These are phyloP conservation scores for Retiboletus flavoniger DNA, from an alignment of 1,284 basidiomycete species.

Conservation along the genomic window DNA sequence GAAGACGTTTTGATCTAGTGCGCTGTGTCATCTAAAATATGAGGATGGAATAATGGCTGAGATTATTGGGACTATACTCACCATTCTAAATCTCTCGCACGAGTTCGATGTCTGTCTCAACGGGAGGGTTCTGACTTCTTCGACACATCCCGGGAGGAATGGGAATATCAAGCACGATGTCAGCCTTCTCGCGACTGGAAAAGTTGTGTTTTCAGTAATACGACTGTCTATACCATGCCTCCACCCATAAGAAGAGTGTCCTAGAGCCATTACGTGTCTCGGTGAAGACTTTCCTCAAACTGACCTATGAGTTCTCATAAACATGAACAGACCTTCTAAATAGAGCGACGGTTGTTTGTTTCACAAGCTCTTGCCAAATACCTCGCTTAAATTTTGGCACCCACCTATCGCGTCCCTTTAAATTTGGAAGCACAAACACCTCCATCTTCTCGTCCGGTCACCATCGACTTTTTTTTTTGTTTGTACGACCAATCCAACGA, in stretches of 20 bases:
- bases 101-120: background rate
- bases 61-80: no score
- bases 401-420: background rate
- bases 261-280: background rate
- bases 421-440: background rate
- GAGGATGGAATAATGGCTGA: background rate
- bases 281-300: background rate
- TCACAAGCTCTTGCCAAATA: conserved; percentile 36
- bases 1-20: background rate
- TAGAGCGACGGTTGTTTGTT: conserved; percentile 29
- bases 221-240: background rate
- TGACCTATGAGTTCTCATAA: background rate
- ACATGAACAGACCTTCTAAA: conserved; percentile 20
- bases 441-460: background rate
- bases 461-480: background rate
- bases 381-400: conserved; percentile 29
- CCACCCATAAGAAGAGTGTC: background rate
- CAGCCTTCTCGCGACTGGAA: background rate
- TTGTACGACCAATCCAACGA: conserved; percentile 2
- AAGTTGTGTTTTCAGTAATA: background rate
- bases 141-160: no score
- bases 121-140: no score
- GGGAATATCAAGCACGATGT: no score
- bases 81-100: background rate
- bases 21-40: background rate